A percentile compares a stretch with the other conserved stretches of the same genome.
These are phyloP conservation scores for Fusarium piperis DNA, from an alignment of 2,329 filamentous ascomycete genomes.

Conservation along the genomic window DNA sequence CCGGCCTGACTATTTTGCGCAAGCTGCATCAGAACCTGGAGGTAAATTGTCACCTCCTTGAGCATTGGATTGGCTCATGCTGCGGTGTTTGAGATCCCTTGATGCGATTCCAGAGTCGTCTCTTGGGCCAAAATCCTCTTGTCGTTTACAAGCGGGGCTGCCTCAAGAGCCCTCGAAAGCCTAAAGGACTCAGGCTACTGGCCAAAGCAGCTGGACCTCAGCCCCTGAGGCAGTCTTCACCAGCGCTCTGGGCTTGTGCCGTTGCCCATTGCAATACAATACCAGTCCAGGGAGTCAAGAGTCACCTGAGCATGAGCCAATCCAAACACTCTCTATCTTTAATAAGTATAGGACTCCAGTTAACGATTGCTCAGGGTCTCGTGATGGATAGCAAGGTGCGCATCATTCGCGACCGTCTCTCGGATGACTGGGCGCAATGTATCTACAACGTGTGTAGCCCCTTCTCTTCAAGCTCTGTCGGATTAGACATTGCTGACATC, in stretches of 20 bases:
- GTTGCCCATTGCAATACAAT: background rate
- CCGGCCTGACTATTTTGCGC: constrained; percentile 3
- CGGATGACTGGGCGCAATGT: constrained; percentile 1
- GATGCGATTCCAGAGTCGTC: background rate
- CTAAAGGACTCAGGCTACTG: no score
- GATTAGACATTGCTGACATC: constrained; percentile 4
- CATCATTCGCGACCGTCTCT: constrained; percentile 4
- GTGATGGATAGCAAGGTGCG: constrained; percentile 6
- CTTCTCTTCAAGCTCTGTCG: background rate
- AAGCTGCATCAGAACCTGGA: constrained; percentile 4
- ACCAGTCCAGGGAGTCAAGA: background rate
- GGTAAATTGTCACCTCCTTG: constrained; percentile 3
- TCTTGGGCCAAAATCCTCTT: background rate
- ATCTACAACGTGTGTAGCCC: background rate
- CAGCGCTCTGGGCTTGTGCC: background rate
- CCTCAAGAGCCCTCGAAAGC: no score
- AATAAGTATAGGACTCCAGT: constrained; percentile 5
- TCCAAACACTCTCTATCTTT: constrained; percentile 2
- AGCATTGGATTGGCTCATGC: constrained; percentile 3
- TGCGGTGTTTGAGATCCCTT: background rate
- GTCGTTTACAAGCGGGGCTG: background rate
- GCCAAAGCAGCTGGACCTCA: no score
- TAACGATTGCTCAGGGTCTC: constrained; percentile 4
- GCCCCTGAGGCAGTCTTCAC: no score
- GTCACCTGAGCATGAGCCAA: background rate